Conservation (phyloP, 257 asterid genomes). For the Primulina tabacum region DNA sequence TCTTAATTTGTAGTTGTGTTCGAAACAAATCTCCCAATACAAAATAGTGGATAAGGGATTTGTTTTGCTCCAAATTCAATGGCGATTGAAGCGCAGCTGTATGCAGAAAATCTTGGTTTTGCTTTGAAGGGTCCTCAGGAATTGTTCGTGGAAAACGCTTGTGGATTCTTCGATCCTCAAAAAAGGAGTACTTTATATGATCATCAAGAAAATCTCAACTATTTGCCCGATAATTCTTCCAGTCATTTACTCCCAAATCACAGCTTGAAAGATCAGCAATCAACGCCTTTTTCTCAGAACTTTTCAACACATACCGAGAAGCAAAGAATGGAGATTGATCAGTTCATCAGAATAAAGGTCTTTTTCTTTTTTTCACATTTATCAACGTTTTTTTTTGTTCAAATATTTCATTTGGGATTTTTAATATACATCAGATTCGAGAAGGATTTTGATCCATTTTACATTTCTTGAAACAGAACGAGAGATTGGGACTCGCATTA, state of each 20-base stretch:
- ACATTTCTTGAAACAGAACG: slow-evolving; percentile 42
- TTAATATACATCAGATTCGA: background rate
- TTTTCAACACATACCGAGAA: slow-evolving; percentile 35
- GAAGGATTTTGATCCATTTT: background rate
- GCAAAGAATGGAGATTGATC: slow-evolving; percentile 55
- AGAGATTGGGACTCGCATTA: slow-evolving; percentile 48
- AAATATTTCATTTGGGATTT: background rate
- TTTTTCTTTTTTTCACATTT: background rate
- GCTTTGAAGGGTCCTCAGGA: slow-evolving; percentile 33
- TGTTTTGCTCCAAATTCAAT: slow-evolving; percentile 26
- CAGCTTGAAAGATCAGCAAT: no score
- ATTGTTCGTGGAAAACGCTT: slow-evolving; percentile 39
- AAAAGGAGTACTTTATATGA: slow-evolving; percentile 16
- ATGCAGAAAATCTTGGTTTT: slow-evolving; percentile 45
- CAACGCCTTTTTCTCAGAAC: slow-evolving; percentile 23
- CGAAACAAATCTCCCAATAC: background rate
- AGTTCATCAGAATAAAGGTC: slow-evolving; percentile 56
- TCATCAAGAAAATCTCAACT: slow-evolving; percentile 26
- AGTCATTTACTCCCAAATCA: background rate
- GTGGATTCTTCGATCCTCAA: slow-evolving; percentile 37
- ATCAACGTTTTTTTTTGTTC: background rate
- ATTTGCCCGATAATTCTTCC: background rate
- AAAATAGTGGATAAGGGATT: slow-evolving; percentile 8
- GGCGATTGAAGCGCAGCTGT: slow-evolving; percentile 66
- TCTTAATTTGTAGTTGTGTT: background rate